Evolutionary conservation across 352 stramenopile genomes (phyloP), one percentile per base, ranked within the genome.

Genomic region (Phytopythium chamaehyphon): DNA sequence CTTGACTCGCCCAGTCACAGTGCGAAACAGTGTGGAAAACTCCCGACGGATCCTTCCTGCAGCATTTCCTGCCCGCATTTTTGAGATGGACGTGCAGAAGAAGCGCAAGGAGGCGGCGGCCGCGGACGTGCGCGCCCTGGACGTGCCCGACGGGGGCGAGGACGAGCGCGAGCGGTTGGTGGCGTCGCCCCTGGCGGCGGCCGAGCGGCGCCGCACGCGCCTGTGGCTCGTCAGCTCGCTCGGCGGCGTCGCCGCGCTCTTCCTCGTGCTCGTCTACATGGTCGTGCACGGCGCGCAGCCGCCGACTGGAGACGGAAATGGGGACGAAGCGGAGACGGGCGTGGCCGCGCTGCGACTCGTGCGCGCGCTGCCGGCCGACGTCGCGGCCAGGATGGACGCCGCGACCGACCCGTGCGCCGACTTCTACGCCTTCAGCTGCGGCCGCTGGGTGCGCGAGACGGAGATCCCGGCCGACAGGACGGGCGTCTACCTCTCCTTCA

Each of bases 361-460:
- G 5, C 38, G 64, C 0, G n/a, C 45, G 22, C 40, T 83, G 11
- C 76, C 76, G 0, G 39, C 28, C 9, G 64, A 71, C 2, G 74
- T 90, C 31, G 39, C 42, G 16, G 33, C 45, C 14, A 56, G 83
- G 42, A 73, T 93, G n/a, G 68, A 93, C 45, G 26, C 24, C 10
- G 42, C 31, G 0, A 59, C 76, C 19, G 59, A 86, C 35, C 83
- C 83, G 7, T 93, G 83, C 42, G 54, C 69, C 0, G 83, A 93
- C 62, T 90, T 93, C 38, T 93, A 93, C 70, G 50, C 73, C 22
- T 88, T 88, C 60, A 69, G 73, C 22, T 90, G 79, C 44, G 79
- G 79, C 2, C 24, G 42, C 1, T 90, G 79, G 79, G 49, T 74
- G 31, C 47, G 58, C 33, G 53, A 82, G 22, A 63, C 61, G 16